Percentiles rank a stretch among this genome's conserved stretches.
These are phyloP conservation scores for Gypsophila paniculata DNA, from an alignment of 179 eudicot species.

Conservation along the genomic window DNA sequence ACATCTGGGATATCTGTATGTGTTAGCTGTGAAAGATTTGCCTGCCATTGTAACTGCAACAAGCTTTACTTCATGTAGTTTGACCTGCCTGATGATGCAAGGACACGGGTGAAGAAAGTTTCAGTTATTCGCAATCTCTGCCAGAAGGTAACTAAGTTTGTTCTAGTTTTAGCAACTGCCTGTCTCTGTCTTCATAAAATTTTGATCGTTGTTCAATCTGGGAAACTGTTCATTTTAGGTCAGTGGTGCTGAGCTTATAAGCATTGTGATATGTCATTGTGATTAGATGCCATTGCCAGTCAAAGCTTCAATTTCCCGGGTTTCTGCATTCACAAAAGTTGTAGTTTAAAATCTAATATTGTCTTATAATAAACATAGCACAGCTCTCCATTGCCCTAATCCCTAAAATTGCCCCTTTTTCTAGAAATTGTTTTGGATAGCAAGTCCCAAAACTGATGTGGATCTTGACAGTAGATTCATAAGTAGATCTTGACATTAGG, in stretches of 20 bases:
- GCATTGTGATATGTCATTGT: background rate
- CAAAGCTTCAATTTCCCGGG: background rate
- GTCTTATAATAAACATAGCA: no score
- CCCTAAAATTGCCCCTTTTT: background rate
- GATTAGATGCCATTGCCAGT: background rate
- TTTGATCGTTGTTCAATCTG: background rate
- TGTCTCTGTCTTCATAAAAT: background rate
- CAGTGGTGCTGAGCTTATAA: background rate
- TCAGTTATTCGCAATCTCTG: conserved; percentile 89
- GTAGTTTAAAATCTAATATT: no score
- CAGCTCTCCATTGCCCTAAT: background rate
- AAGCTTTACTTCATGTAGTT: conserved; percentile 45
- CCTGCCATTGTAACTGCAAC: background rate
- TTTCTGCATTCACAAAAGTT: background rate
- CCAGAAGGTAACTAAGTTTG: conserved; percentile 57
- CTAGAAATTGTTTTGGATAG: background rate
- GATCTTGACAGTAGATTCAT: background rate
- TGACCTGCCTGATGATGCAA: conserved; percentile 76
- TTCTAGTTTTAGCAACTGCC: background rate
- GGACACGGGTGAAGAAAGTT: conserved; percentile 66
- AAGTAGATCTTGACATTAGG: background rate
- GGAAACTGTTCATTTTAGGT: background rate
- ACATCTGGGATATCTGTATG: conserved; percentile 14
- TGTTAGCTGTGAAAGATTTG: background rate
- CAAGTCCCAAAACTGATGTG: background rate